These are phyloP conservation scores for Poterioochromonas sp. DNA, from an alignment of 352 stramenopile species.

Conservation along the genomic window DNA sequence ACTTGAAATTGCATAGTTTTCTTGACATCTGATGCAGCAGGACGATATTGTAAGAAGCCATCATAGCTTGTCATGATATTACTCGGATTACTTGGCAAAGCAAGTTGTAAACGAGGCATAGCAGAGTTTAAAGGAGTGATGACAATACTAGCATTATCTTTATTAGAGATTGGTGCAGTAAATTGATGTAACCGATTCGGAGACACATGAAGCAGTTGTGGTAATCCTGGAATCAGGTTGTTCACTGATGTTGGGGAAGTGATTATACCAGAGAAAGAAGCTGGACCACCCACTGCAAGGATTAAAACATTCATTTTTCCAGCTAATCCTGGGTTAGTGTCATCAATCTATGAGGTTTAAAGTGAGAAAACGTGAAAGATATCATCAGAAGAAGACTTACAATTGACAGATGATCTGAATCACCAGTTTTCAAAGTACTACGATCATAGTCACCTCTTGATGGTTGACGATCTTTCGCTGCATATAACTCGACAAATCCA, in stretches of 20 bases:
- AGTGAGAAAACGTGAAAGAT: neutral
- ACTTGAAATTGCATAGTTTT: no score
- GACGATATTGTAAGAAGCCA: no score
- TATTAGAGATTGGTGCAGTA: neutral
- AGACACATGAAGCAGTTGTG: neutral
- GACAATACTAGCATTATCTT: neutral
- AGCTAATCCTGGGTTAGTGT: neutral
- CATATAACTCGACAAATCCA: neutral
- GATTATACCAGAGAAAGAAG: neutral
- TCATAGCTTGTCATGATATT: no score
- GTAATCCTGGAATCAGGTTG: neutral
- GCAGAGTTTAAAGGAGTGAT: neutral
- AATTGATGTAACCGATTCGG: neutral
- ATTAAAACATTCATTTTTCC: neutral
- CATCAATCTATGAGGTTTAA: neutral
- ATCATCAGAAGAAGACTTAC: neutral
- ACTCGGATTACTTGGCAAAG: neutral
- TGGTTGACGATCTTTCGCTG: neutral
- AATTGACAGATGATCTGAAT: neutral
- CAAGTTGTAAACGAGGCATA: neutral
- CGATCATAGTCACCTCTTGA: neutral
- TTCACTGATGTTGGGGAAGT: neutral
- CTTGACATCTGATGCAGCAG: no score
- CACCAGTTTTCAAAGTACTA: neutral
- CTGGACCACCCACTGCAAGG: neutral